These are phyloP conservation scores for Boletales sp. DNA, from an alignment of 768 basidiomycete genomes.

Conservation along the genomic window DNA sequence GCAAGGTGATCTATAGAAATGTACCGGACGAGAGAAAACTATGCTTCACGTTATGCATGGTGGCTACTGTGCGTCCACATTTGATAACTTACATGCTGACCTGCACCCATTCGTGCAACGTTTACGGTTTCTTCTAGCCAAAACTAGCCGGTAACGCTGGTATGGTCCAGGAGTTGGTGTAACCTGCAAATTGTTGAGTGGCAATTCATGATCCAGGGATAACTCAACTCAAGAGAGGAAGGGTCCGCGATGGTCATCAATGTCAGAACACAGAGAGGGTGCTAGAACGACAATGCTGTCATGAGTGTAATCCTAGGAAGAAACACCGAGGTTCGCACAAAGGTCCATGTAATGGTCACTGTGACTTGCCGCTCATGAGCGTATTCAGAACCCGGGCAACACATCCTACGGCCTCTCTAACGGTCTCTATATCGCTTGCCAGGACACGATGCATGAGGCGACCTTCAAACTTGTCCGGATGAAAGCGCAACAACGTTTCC, in stretches of 20 bases:
- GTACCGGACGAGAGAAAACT: too few species aligned
- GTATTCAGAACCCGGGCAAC: constrained; percentile 59
- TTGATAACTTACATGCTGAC: too few species aligned
- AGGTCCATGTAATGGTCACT: background rate
- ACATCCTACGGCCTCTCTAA: constrained; percentile 58
- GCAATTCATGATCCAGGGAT: too few species aligned
- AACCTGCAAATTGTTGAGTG: too few species aligned
- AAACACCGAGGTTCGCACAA: background rate
- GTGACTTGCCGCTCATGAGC: constrained; percentile 41
- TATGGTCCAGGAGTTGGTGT: too few species aligned
- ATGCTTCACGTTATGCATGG: too few species aligned
- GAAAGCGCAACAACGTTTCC: constrained; percentile 69
- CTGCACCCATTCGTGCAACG: too few species aligned
- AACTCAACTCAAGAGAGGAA: background rate
- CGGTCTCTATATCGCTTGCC: constrained; percentile 43
- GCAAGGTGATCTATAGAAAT: too few species aligned
- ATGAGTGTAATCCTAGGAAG: background rate
- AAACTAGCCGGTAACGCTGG: too few species aligned
- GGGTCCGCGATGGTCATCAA: background rate
- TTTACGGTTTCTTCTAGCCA: too few species aligned
- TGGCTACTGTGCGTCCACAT: too few species aligned
- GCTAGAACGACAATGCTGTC: background rate
- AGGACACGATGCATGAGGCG: constrained; percentile 54
- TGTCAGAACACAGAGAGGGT: too few species aligned
- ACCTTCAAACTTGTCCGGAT: constrained; percentile 82